These are phyloP conservation scores for Vitis hybrid DNA, from an alignment of 177 flowering plant genomes.

Conservation along the genomic window DNA sequence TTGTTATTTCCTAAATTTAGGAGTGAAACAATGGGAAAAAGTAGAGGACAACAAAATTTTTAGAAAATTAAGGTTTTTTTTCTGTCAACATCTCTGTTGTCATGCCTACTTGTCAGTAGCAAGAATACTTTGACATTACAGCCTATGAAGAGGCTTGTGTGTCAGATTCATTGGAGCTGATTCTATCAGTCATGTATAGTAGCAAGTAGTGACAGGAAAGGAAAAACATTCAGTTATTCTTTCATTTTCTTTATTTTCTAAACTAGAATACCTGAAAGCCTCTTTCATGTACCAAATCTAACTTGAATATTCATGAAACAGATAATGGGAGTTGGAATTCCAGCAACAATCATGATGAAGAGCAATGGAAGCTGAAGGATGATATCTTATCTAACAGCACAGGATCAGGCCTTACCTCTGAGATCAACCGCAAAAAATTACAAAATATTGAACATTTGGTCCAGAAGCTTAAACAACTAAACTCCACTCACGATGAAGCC, in stretches of 20 bases:
- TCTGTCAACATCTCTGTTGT: no score
- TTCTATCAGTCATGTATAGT: no score
- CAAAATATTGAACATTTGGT: slow-evolving; percentile 56
- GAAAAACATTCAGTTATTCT: not conserved
- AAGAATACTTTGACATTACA: no score
- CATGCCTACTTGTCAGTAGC: no score
- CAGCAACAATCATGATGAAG: slow-evolving; percentile 18
- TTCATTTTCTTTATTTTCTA: not conserved
- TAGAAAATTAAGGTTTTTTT: no score
- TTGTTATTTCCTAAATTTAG: no score
- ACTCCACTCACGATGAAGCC: slow-evolving; percentile 66
- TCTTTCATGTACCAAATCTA: not conserved
- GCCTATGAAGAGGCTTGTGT: no score
- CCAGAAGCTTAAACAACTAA: slow-evolving; percentile 57
- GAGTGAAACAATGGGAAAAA: no score
- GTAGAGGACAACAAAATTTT: no score
- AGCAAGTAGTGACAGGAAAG: no score
- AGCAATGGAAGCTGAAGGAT: slow-evolving; percentile 26
- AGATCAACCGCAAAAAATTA: slow-evolving; percentile 55
- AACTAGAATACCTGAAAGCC: no score
- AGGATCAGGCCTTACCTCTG: slow-evolving; percentile 26
- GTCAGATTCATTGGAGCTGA: no score
- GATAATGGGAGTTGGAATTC: slow-evolving; percentile 20
- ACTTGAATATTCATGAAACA: slow-evolving; percentile 11
- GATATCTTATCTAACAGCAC: slow-evolving; percentile 4